Evolutionary conservation across 1,284 basidiomycete genomes (phyloP), one percentile per base, ranked within the genome.

Genomic region (Malassezia globosa): DNA sequence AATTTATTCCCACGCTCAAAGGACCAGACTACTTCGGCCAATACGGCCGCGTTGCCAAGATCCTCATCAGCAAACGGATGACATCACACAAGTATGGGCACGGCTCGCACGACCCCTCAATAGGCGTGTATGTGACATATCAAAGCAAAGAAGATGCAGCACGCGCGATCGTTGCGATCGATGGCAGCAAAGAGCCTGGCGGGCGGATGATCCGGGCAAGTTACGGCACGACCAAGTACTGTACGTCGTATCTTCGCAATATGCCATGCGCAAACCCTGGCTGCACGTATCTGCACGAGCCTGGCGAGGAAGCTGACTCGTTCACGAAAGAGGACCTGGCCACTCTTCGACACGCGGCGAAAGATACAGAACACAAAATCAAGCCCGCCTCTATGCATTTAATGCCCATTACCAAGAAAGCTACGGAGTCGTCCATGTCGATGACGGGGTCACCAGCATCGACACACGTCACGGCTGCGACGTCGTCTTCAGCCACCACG

Each of bases 11-110:
- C 2, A 88, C 89, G 10, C 76, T 99, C 36, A 86, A 90, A 43
- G 90, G 88, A 11, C 84, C 84, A 66, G 94, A 99, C 60, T 95
- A 94, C 73, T 97, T 97, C 73, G 94, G 94, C 5, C 89, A 95
- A 72, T 97, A 96, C 73, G 94, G 94, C 59, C 94, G 92, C 75
- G 95, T 99, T 61, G 82, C 85, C 39, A 95, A 95, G 75, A 87
- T 97, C 51, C 78, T 95, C 46, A 81, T 99, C 39, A 84, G 87
- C 48, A 94, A 96, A 73, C 83, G 92, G 29, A 83, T 82, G 7
- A 77, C 82, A 1, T 80, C 85, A 4, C 80, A 80, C 38, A 82
- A 63, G 47, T 59, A 72, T 26, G 71, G 66, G 26, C 67, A 64
- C 58, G 68, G 68, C 55, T 81, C 79, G 43, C 78, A 78, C 23